phyloP scores from a whole-genome alignment of 2,329 filamentous ascomycete genomes.

The Graphilbum ipis-grandicollis region DNA sequence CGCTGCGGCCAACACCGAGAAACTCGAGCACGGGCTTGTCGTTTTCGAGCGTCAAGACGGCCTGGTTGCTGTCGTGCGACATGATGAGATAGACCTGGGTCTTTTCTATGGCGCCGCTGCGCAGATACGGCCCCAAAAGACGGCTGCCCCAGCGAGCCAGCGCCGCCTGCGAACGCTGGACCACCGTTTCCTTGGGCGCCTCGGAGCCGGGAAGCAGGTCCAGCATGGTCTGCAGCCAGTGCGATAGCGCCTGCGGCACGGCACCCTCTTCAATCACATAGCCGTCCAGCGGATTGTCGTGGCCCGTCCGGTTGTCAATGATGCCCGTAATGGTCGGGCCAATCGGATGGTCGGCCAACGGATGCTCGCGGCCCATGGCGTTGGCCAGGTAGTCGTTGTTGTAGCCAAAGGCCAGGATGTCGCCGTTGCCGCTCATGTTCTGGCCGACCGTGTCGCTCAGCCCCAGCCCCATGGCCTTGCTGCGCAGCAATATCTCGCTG shows the following conservation, averaged over 20 bases:
- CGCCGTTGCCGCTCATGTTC: slow-evolving; percentile 49
- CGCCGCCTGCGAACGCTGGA: slow-evolving; percentile 25
- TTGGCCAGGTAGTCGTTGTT: slow-evolving; percentile 41
- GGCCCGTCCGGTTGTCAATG: slow-evolving; percentile 38
- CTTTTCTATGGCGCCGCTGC: slow-evolving; percentile 35
- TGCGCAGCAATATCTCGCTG: slow-evolving; percentile 47
- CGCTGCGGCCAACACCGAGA: slow-evolving; percentile 36
- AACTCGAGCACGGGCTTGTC: slow-evolving; percentile 44
- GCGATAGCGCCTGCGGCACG: slow-evolving; percentile 37
- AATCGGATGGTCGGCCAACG: slow-evolving; percentile 31
- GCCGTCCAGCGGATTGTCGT: slow-evolving; percentile 38
- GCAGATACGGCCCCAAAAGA: slow-evolving; percentile 40
- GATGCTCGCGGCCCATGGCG: slow-evolving; percentile 32
- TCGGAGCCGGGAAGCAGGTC: slow-evolving; percentile 32
- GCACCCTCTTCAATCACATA: slow-evolving; percentile 48
- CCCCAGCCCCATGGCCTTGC: slow-evolving; percentile 36
- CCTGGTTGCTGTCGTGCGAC: slow-evolving; percentile 49
- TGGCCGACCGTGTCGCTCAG: slow-evolving; percentile 40
- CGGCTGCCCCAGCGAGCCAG: slow-evolving; percentile 32
- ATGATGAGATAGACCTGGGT: slow-evolving; percentile 50
- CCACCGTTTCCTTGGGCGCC: slow-evolving; percentile 15
- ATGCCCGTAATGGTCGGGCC: slow-evolving; percentile 46
- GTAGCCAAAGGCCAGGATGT: slow-evolving; percentile 48
- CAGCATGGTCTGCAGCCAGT: slow-evolving; percentile 38
- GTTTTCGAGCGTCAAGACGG: slow-evolving; percentile 37